phyloP scores from a whole-genome alignment of 1,139 yeast species.

The Yamadazyma aaseri region DNA sequence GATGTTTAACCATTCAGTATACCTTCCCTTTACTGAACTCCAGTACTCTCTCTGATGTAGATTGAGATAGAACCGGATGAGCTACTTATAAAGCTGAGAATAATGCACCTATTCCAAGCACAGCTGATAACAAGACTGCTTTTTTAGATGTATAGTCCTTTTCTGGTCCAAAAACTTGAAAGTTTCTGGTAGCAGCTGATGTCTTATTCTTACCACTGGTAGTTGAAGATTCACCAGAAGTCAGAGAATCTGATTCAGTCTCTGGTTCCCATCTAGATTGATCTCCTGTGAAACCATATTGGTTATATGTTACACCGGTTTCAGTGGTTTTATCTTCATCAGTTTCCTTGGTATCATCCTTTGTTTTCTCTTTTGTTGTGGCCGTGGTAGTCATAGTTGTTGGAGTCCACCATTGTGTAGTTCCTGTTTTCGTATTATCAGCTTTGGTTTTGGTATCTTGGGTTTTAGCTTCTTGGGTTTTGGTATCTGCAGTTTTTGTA shows the following conservation, averaged over 20 bases:
- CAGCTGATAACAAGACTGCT: slow-evolving; percentile 11
- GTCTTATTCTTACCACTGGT: slow-evolving; percentile 20
- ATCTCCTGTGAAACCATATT: slow-evolving; percentile 45
- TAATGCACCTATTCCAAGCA: slow-evolving; percentile 14
- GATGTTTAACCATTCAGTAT: no score
- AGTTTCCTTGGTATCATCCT: slow-evolving; percentile 7
- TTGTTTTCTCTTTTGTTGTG: slow-evolving; percentile 7
- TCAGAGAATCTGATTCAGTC: slow-evolving; percentile 10
- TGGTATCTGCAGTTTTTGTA: slow-evolving; percentile 6
- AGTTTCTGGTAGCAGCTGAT: slow-evolving; percentile 15
- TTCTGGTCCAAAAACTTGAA: slow-evolving; percentile 9
- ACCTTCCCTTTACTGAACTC: no score
- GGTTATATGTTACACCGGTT: slow-evolving; percentile 29
- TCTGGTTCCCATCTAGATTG: slow-evolving; percentile 35
- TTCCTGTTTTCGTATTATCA: slow-evolving; percentile 11
- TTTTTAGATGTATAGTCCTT: slow-evolving; percentile 15
- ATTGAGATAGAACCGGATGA: background rate
- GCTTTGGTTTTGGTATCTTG: slow-evolving; percentile 11
- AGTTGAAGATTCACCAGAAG: slow-evolving; percentile 11
- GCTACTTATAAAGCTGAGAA: slow-evolving; percentile 11
- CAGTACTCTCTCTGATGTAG: no score
- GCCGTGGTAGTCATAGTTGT: slow-evolving; percentile 19
- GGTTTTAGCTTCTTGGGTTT: slow-evolving; percentile 7
- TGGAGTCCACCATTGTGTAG: slow-evolving; percentile 19
- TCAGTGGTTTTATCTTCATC: slow-evolving; percentile 9